Conservation (phyloP, 768 basidiomycete species). For the Rhodotorula kratochvilovae region DNA sequence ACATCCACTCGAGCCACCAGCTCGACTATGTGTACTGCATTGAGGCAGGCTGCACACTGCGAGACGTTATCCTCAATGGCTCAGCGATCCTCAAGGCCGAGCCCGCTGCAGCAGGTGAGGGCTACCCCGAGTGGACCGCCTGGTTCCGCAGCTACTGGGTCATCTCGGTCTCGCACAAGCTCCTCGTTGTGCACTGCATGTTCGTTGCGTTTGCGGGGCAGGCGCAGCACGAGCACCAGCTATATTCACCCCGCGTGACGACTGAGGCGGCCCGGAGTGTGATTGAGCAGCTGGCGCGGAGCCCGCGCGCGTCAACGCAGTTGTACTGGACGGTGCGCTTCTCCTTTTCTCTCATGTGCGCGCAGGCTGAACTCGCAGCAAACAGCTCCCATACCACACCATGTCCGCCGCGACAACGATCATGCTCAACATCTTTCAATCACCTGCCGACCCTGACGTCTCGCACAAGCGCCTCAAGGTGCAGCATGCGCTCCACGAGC, state of each 20-base stretch:
- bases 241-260: slow-evolving; percentile 22
- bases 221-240: slow-evolving; percentile 16
- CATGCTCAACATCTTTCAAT: slow-evolving; percentile 37
- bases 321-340: slow-evolving; percentile 25
- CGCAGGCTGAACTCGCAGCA: not conserved
- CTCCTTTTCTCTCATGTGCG: not conserved
- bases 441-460: slow-evolving; percentile 25
- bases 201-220: slow-evolving; percentile 25
- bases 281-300: slow-evolving; percentile 28
- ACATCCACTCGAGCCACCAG: slow-evolving; percentile 11
- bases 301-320: slow-evolving; percentile 3
- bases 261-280: slow-evolving; percentile 33
- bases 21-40: slow-evolving; percentile 23
- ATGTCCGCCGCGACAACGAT: slow-evolving; percentile 34
- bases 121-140: slow-evolving; percentile 1
- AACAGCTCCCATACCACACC: slow-evolving; percentile 29
- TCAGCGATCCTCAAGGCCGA: slow-evolving; percentile 20
- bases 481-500: slow-evolving; percentile 23
- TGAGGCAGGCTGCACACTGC: slow-evolving; percentile 26
- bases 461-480: slow-evolving; percentile 32
- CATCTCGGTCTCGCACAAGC: slow-evolving; percentile 24
- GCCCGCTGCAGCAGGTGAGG: not conserved
- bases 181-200: slow-evolving; percentile 32
- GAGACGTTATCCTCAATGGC: slow-evolving; percentile 14
- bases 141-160: slow-evolving; percentile 27